Conservation (phyloP, 768 basidiomycete genomes). For the Kwoniella heveanensis region DNA sequence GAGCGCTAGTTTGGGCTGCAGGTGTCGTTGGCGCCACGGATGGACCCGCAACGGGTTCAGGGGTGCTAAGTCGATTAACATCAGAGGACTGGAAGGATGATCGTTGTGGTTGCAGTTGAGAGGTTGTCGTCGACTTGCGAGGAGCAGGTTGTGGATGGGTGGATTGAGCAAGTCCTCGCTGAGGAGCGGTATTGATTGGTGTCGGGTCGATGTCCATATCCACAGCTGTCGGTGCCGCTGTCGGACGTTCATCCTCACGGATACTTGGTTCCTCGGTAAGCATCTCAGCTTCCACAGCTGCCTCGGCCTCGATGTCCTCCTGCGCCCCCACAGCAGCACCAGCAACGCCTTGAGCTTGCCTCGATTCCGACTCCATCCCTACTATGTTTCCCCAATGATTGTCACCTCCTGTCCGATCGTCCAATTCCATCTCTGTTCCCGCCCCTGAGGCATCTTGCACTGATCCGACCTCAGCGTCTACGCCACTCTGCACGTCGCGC, state of each 20-base stretch:
- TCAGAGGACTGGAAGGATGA: too few relatives aligned
- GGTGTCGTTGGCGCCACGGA: not conserved
- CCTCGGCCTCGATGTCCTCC: not conserved
- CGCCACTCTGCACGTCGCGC: too few relatives aligned
- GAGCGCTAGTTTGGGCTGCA: conserved; percentile 4
- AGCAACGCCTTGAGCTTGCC: not conserved
- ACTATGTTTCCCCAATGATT: not conserved
- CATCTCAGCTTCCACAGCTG: conserved; percentile 2
- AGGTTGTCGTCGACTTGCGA: not conserved
- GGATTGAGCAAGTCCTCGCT: too few relatives aligned
- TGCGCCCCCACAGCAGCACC: not conserved
- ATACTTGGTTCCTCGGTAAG: not conserved
- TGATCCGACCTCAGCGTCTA: too few relatives aligned
- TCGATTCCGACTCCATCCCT: not conserved
- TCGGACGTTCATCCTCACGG: not conserved
- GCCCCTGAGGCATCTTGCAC: not conserved
- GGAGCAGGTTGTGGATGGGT: not conserved
- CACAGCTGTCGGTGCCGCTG: not conserved
- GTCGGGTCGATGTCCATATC: not conserved
- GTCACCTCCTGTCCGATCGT: not conserved
- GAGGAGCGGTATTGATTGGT: not conserved
- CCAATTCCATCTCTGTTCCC: not conserved
- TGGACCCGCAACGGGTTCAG: not conserved
- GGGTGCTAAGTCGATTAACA: not conserved
- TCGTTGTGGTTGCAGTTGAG: too few relatives aligned